Conservation (phyloP, 2,329 filamentous ascomycete species). For the Salinomyces thailandicus region DNA sequence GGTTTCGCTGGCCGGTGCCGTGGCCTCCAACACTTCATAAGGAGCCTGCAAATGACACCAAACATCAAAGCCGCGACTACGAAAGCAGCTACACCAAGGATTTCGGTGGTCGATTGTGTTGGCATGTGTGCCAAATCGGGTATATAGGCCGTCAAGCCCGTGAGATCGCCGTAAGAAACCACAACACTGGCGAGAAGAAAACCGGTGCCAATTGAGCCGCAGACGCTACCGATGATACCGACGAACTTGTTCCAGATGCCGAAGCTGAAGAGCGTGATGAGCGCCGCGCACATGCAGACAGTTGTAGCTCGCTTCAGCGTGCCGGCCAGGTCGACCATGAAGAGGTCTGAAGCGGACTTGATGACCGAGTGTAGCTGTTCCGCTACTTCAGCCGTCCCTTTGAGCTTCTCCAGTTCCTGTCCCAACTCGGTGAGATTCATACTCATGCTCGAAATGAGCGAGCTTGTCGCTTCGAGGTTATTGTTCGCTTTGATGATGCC, state of each 20-base stretch:
- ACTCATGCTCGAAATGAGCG: not conserved
- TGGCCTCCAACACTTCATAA: no score
- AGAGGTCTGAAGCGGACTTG: not conserved
- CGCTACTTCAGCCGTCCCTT: not conserved
- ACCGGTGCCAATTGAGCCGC: not conserved
- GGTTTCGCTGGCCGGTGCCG: no score
- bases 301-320: not conserved
- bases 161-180: not conserved
- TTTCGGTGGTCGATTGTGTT: no score
- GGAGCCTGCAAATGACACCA: no score
- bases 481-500: not conserved
- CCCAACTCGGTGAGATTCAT: not conserved
- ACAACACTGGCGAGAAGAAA: not conserved
- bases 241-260: not conserved
- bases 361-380: constrained; percentile 1
- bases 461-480: not conserved
- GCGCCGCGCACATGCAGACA: not conserved
- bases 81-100: no score
- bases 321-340: not conserved
- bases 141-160: not conserved
- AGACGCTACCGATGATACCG: not conserved
- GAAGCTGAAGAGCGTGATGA: not conserved
- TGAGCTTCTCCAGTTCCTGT: not conserved
- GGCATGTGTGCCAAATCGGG: no score
- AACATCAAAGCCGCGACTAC: no score